Evolutionary conservation across 2,329 filamentous ascomycete genomes (phyloP).

Genomic region (Exserohilum turcica): DNA sequence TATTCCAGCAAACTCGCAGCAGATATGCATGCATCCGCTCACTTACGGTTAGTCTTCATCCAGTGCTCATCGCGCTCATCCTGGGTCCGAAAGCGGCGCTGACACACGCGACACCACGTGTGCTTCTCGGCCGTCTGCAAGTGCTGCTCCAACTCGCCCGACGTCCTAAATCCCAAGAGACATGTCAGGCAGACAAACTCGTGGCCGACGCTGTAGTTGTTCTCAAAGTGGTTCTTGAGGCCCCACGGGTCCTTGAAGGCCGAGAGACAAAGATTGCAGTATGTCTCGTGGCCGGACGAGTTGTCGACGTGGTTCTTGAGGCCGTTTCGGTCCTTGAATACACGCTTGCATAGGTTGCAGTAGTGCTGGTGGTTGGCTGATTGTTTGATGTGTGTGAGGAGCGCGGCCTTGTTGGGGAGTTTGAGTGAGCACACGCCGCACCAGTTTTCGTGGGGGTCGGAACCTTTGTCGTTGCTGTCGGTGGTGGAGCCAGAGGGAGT

Average conservation of each 20-base stretch:
- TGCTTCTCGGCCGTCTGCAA: constrained; percentile 34
- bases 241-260: constrained; percentile 42
- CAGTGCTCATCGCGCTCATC: constrained; percentile 42
- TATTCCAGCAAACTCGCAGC: neutral
- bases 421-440: constrained; percentile 39
- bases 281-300: constrained; percentile 31
- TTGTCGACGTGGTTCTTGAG: constrained; percentile 44
- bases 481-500: constrained; percentile 13
- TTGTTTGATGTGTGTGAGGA: constrained; percentile 36
- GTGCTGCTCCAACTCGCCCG: constrained; percentile 30
- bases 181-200: constrained; percentile 37
- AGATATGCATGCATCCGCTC: neutral
- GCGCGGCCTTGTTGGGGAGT: constrained; percentile 28
- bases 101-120: constrained; percentile 37
- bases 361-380: constrained; percentile 35
- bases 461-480: constrained; percentile 15
- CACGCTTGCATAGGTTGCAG: constrained; percentile 44
- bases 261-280: constrained; percentile 43
- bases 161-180: constrained; percentile 31
- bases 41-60: constrained; percentile 33
- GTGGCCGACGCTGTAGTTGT: constrained; percentile 37
- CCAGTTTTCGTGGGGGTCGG: constrained; percentile 36
- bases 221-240: constrained; percentile 43
- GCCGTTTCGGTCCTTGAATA: constrained; percentile 43
- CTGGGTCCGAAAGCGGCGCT: constrained; percentile 36